Percentiles rank a stretch among this genome's conserved stretches.
These are phyloP conservation scores for Cinnamomum chago DNA, from an alignment of 164 flowering plant genomes.

Conservation along the genomic window DNA sequence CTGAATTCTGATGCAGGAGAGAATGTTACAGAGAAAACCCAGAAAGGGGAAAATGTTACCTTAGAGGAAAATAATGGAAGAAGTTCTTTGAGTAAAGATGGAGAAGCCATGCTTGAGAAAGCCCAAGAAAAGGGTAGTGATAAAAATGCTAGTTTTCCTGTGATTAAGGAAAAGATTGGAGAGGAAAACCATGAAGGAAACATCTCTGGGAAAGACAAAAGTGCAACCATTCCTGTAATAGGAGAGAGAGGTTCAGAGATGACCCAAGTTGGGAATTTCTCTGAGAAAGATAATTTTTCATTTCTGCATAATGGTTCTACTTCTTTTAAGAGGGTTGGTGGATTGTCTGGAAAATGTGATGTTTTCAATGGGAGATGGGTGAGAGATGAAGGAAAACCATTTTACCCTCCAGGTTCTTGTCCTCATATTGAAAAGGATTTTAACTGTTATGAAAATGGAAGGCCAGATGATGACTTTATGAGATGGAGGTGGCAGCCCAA, in stretches of 20 bases:
- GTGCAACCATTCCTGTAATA: conserved; percentile 17
- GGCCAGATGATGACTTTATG: conserved; percentile 59
- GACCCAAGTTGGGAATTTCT: conserved; percentile 15
- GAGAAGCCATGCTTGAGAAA: not conserved
- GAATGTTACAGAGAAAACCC: conserved; percentile 4
- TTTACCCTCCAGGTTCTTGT: conserved; percentile 70
- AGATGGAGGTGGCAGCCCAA: conserved; percentile 85
- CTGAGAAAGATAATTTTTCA: conserved; percentile 3
- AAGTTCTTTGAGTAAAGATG: not conserved
- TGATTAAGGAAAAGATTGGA: conserved; percentile 1
- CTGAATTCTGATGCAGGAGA: conserved; percentile 8
- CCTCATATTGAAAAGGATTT: conserved; percentile 67
- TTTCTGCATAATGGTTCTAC: conserved; percentile 10
- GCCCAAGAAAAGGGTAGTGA: not conserved
- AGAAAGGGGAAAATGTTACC: not conserved
- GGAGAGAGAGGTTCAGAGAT: conserved; percentile 3
- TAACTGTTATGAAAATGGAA: conserved; percentile 61
- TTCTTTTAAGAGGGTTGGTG: conserved; percentile 1
- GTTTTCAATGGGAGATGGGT: conserved; percentile 79
- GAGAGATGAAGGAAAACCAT: conserved; percentile 60
- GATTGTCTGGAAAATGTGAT: conserved; percentile 44
- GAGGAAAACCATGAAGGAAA: conserved; percentile 21
- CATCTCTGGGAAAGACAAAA: conserved; percentile 16
- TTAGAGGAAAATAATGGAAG: too few species aligned
- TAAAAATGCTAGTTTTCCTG: not conserved